phyloP scores from a whole-genome alignment of 129 eudicot genomes.

The Scalesia atractyloides region DNA sequence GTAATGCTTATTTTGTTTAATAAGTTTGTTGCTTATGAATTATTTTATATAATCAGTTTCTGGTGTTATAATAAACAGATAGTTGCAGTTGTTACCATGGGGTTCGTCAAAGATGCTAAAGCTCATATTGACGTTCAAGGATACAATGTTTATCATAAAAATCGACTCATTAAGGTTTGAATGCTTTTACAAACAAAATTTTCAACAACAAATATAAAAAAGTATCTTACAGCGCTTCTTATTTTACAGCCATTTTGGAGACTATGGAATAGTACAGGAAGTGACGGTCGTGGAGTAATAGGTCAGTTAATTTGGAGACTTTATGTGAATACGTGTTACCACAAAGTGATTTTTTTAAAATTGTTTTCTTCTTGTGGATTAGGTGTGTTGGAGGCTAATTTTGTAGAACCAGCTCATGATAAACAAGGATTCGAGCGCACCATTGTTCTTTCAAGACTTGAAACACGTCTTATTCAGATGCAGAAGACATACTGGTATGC shows the following conservation, averaged over 20 bases:
- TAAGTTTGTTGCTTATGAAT: slow-evolving; percentile 21
- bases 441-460: slow-evolving; percentile 88
- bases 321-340: slow-evolving; percentile 11
- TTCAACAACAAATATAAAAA: neutral
- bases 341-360: neutral
- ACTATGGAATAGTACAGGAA: slow-evolving; percentile 94
- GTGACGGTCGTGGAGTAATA: slow-evolving; percentile 99
- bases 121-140: slow-evolving; percentile 98
- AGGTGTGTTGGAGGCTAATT: slow-evolving; percentile 97
- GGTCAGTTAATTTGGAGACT: slow-evolving; percentile 41
- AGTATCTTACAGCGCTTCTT: neutral
- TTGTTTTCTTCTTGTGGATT: slow-evolving; percentile 3
- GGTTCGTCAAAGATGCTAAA: slow-evolving; percentile 96
- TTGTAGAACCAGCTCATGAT: slow-evolving; percentile 99
- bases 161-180: slow-evolving; percentile 89
- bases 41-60: slow-evolving; percentile 8
- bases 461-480: slow-evolving; percentile 65
- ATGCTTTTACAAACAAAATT: slow-evolving; percentile 3
- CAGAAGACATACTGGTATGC: slow-evolving; percentile 86
- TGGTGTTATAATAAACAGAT: slow-evolving; percentile 45
- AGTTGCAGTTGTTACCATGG: slow-evolving; percentile 90
- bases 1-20: slow-evolving; percentile 42
- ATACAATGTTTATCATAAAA: slow-evolving; percentile 95
- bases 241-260: slow-evolving; percentile 95
- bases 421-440: slow-evolving; percentile 99